Conservation (phyloP, 2,329 filamentous ascomycete genomes). For the Monosporascus sp. region DNA sequence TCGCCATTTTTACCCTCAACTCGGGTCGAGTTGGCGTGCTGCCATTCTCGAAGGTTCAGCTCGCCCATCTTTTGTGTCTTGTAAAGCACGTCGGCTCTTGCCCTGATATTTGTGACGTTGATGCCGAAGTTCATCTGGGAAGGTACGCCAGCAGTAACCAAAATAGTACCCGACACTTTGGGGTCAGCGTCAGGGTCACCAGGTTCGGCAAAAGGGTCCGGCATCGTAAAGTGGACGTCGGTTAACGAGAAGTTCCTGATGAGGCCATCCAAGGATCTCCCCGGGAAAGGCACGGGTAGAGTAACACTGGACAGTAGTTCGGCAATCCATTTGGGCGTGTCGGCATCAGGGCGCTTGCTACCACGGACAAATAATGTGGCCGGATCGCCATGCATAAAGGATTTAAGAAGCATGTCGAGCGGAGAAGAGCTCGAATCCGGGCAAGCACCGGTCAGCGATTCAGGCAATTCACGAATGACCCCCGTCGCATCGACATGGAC, state of each 20-base stretch:
- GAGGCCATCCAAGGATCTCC: slow-evolving; percentile 72
- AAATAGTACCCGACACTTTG: slow-evolving; percentile 74
- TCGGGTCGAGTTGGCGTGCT: slow-evolving; percentile 74
- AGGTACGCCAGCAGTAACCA: slow-evolving; percentile 73
- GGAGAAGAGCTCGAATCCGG: slow-evolving; percentile 75
- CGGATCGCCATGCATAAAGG: slow-evolving; percentile 74
- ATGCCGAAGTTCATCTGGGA: slow-evolving; percentile 83
- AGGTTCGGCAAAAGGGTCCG: slow-evolving; percentile 73
- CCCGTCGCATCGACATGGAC: slow-evolving; percentile 67
- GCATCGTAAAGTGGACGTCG: slow-evolving; percentile 80
- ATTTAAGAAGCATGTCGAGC: slow-evolving; percentile 72
- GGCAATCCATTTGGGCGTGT: slow-evolving; percentile 76
- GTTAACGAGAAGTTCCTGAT: slow-evolving; percentile 84
- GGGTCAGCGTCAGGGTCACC: slow-evolving; percentile 68
- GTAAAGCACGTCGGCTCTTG: slow-evolving; percentile 77
- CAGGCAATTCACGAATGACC: slow-evolving; percentile 66
- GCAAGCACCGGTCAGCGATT: slow-evolving; percentile 66
- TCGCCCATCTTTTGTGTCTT: slow-evolving; percentile 71
- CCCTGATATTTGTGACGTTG: slow-evolving; percentile 69
- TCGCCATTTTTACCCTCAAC: slow-evolving; percentile 51
- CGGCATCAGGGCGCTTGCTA: slow-evolving; percentile 56
- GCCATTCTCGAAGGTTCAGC: slow-evolving; percentile 76
- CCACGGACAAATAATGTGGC: slow-evolving; percentile 81
- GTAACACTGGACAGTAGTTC: slow-evolving; percentile 77
- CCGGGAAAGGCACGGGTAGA: slow-evolving; percentile 78